A percentile compares a stretch with the other conserved stretches of the same genome.
These are phyloP conservation scores for Xylaria venustula DNA, from an alignment of 495 filamentous ascomycete species.

Conservation along the genomic window DNA sequence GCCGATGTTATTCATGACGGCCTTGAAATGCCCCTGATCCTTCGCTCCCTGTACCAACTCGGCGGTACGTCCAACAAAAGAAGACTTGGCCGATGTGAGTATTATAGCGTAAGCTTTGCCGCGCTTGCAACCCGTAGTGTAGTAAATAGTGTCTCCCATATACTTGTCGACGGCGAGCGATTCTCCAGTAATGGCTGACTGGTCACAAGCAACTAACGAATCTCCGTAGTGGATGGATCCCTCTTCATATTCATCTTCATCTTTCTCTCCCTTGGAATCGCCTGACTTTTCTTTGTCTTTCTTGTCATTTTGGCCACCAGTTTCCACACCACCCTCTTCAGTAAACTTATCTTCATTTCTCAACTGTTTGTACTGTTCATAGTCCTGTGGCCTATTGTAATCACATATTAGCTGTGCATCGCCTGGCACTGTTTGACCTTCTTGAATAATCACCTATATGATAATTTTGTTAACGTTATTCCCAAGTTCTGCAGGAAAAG, in stretches of 20 bases:
- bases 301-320: conserved; percentile 9
- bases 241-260: conserved; percentile 72
- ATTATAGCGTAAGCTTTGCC: conserved; percentile 77
- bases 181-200: conserved; percentile 89
- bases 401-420: conserved; percentile 77
- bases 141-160: conserved; percentile 71
- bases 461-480: neutral
- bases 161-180: conserved; percentile 88
- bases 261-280: conserved; percentile 43
- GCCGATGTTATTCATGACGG: conserved; percentile 80
- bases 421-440: conserved; percentile 72
- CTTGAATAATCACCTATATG: conserved; percentile 62
- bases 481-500: neutral
- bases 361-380: conserved; percentile 62
- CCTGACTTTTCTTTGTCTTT: conserved; percentile 10
- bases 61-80: conserved; percentile 84
- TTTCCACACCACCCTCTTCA: conserved; percentile 32
- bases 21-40: conserved; percentile 81
- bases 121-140: conserved; percentile 85
- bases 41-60: conserved; percentile 71
- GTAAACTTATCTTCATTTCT: conserved; percentile 63
- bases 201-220: conserved; percentile 82
- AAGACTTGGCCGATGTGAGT: conserved; percentile 78
- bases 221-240: conserved; percentile 73
- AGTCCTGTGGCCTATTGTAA: conserved; percentile 68